Base-by-base conservation (phyloP, 257 asterid species). In the Petunia axillaris region DNA sequence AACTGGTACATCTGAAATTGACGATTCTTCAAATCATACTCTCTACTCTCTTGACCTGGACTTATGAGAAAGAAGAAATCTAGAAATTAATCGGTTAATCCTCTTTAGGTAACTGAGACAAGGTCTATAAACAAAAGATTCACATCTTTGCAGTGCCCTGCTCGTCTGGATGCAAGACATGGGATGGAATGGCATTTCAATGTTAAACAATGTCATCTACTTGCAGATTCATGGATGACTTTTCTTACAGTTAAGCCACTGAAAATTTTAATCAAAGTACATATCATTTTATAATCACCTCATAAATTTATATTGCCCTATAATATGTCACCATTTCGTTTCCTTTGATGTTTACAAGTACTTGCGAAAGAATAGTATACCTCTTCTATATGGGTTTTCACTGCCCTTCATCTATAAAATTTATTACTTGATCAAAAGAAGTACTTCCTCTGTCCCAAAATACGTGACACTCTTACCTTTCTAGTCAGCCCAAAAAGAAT, bases 41-140 rank as follows among this genome's bases (percentile, higher is more conserved):
- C 43, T 71, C 77, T 55, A 48, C 59, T 25, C 55, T 71, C 43
- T 71, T 71, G 59, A 46, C 59, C 55, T 48, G 60, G 77, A 50
- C 1, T 46, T 25, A 53, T 10, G 48, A 46, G 35, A 36, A 70
- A 10, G 77, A 11, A 6, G 54, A 48, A 5, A 50, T 48, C 25
- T 11, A 50, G 60, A 71, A 48, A 48, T 48, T 25, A 25, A 25
- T 25, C 25, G 25, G 25, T 7, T 70, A 54, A 9, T 50, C 44
- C 46, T 48, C 37, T 36, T 35, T 48, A 50, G 6, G 9, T 71
- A 71, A 67, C 43, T 9, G 55, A 70, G 4, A 15, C 0, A 13
- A 48, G 6, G 44, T 44, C 6, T 71, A 40, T 71, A 35, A 58
- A 35, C 58, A 10, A 68, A 38, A 71, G 58, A 60, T 48, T 46